Evolutionary conservation across 805 yeast species (phyloP).

Genomic region (Hyphopichia homilentoma): DNA sequence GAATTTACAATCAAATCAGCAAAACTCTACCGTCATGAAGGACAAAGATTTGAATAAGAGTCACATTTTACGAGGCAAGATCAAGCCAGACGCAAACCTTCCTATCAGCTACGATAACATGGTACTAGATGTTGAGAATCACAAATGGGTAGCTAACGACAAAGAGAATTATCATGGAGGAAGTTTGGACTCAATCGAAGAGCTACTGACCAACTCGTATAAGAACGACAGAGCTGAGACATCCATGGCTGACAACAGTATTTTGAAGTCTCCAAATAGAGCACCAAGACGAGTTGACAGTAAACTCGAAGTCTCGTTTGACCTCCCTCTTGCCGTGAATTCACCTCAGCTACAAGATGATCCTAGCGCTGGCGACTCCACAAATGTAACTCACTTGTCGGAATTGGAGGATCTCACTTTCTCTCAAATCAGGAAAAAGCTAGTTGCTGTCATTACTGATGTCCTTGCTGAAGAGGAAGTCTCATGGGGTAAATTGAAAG

Average conservation of each 20-base stretch:
- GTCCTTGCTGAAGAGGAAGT: conserved; percentile 30
- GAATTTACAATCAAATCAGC: conserved; percentile 14
- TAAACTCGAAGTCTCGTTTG: conserved; percentile 39
- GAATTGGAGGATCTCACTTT: conserved; percentile 45
- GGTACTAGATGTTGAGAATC: conserved; percentile 27
- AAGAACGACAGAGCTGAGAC: neutral
- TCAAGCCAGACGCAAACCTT: conserved; percentile 29
- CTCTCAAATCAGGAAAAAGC: conserved; percentile 39
- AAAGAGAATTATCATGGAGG: conserved; percentile 15
- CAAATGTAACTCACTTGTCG: conserved; percentile 40
- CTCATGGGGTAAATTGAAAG: conserved; percentile 40
- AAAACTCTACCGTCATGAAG: conserved; percentile 6
- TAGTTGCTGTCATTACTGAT: conserved; percentile 46
- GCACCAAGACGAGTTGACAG: conserved; percentile 7
- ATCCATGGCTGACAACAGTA: conserved; percentile 4
- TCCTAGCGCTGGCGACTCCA: conserved; percentile 9
- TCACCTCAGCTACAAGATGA: conserved; percentile 8
- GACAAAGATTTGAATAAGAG: conserved; percentile 6
- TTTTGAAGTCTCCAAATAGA: conserved; percentile 4
- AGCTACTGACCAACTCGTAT: conserved; percentile 12
- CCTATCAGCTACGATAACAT: conserved; percentile 35
- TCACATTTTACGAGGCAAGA: conserved; percentile 23
- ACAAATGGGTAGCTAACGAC: conserved; percentile 24
- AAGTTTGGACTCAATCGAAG: conserved; percentile 39
- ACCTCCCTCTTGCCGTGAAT: conserved; percentile 24